Percentiles rank a stretch among this genome's conserved stretches.
These are phyloP conservation scores for Penicillium roqueforti DNA, from an alignment of 495 filamentous ascomycete genomes.

Conservation along the genomic window DNA sequence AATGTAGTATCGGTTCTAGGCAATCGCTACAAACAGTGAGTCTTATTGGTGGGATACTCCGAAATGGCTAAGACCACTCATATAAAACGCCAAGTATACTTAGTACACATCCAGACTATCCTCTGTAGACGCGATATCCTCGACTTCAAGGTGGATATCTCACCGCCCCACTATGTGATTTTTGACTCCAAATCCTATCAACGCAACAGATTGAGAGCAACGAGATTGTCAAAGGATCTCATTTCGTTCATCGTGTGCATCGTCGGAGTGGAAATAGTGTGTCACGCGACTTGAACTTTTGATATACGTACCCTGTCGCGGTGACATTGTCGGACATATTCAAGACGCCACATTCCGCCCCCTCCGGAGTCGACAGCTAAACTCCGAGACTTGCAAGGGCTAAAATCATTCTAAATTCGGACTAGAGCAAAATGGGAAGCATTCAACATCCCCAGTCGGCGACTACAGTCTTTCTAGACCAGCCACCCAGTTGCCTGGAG, in stretches of 20 bases:
- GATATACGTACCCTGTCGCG: not conserved
- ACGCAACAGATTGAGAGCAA: not conserved
- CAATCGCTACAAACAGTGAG: not conserved
- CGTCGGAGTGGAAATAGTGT: not conserved
- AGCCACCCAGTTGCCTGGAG: slow-evolving; percentile 80
- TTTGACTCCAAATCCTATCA: not conserved
- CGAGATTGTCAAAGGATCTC: not conserved
- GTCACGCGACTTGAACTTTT: not conserved
- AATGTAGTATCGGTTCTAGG: not conserved
- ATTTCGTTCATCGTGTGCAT: not conserved
- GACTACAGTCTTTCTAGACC: slow-evolving; percentile 42
- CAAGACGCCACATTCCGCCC: not conserved
- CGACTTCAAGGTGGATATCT: slow-evolving; percentile 3
- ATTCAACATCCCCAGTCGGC: slow-evolving; percentile 28
- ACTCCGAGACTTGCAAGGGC: not conserved
- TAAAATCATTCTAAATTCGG: not conserved
- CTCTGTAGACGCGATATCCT: too few species aligned
- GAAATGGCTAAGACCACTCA: not conserved
- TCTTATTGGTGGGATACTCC: not conserved
- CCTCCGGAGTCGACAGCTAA: not conserved
- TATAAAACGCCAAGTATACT: not conserved
- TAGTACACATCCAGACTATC: too few species aligned
- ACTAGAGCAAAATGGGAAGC: slow-evolving; percentile 11
- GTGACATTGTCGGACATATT: not conserved
- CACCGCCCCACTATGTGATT: slow-evolving; percentile 7